These are phyloP conservation scores for Penstemon davidsonii DNA, from an alignment of 257 asterid species.

Conservation along the genomic window DNA sequence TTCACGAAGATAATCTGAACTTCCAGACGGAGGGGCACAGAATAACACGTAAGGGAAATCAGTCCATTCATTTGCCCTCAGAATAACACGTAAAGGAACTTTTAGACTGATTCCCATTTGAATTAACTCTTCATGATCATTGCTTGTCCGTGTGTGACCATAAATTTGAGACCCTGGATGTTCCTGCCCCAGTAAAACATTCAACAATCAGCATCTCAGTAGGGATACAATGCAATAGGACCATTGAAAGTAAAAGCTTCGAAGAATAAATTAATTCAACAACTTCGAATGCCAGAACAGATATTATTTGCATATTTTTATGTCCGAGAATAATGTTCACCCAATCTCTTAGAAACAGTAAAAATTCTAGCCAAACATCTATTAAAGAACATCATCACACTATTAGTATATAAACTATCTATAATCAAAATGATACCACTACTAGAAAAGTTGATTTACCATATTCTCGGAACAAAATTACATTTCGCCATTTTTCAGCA, in stretches of 20 bases:
- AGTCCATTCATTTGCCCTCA: conserved; percentile 45
- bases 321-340: conserved; percentile 10
- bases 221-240: conserved; percentile 11
- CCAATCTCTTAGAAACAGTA: too few relatives aligned
- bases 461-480: conserved; percentile 24
- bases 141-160: conserved; percentile 75
- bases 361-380: too few relatives aligned
- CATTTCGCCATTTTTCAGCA: conserved; percentile 92
- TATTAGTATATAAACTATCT: too few relatives aligned
- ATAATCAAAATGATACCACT: too few relatives aligned
- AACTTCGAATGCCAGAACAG: neutral
- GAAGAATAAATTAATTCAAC: neutral
- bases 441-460: too few relatives aligned
- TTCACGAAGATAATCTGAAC: conserved; percentile 78
- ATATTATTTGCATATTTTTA: neutral
- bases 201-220: conserved; percentile 12
- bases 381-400: too few relatives aligned
- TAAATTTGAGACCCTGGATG: conserved; percentile 70
- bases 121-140: conserved; percentile 81
- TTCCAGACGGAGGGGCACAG: conserved; percentile 87
- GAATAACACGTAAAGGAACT: neutral
- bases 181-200: conserved; percentile 49
- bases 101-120: conserved; percentile 75
- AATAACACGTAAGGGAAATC: conserved; percentile 81
- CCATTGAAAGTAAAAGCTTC: neutral